A percentile compares a stretch with the other conserved stretches of the same genome.
Evolutionary conservation across 768 basidiomycete species (phyloP).

Genomic region (Macrolepiota dolichaula): DNA sequence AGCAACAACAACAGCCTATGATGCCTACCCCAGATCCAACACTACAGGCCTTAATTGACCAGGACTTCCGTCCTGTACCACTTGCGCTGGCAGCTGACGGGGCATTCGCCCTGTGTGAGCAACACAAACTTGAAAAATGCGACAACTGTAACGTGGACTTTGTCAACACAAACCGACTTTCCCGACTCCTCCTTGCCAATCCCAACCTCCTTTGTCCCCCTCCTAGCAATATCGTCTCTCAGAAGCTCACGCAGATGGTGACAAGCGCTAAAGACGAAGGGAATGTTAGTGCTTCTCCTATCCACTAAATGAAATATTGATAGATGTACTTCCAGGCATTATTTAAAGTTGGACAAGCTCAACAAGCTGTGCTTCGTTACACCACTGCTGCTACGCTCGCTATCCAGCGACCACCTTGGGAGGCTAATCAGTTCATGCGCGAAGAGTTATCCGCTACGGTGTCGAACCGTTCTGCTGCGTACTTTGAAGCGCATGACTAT

Average conservation of each 20-base stretch:
- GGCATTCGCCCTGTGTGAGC: conserved; percentile 54
- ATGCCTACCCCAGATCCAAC: conserved; percentile 61
- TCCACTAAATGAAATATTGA: not conserved
- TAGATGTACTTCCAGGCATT: conserved; percentile 49
- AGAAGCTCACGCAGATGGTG: conserved; percentile 72
- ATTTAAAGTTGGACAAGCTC: conserved; percentile 73
- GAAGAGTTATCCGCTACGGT: conserved; percentile 90
- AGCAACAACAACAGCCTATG: conserved; percentile 35
- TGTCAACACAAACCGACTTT: conserved; percentile 69
- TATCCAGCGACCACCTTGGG: conserved; percentile 84
- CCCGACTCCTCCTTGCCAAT: conserved; percentile 64
- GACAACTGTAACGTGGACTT: conserved; percentile 73
- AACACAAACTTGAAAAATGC: conserved; percentile 75
- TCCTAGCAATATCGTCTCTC: conserved; percentile 71
- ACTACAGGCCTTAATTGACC: conserved; percentile 75
- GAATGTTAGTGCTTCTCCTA: conserved; percentile 58
- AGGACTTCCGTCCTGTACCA: conserved; percentile 58
- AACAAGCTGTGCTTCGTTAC: conserved; percentile 75
- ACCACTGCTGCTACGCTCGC: conserved; percentile 75
- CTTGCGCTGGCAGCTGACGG: conserved; percentile 54
- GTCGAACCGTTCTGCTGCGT: conserved; percentile 90
- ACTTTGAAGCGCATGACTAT: conserved; percentile 71
- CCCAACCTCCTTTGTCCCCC: conserved; percentile 77
- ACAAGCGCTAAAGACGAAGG: conserved; percentile 89
- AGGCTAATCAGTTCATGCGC: conserved; percentile 73